Evolutionary conservation across 306 rosid species (phyloP).

Genomic region (Inga laurina): DNA sequence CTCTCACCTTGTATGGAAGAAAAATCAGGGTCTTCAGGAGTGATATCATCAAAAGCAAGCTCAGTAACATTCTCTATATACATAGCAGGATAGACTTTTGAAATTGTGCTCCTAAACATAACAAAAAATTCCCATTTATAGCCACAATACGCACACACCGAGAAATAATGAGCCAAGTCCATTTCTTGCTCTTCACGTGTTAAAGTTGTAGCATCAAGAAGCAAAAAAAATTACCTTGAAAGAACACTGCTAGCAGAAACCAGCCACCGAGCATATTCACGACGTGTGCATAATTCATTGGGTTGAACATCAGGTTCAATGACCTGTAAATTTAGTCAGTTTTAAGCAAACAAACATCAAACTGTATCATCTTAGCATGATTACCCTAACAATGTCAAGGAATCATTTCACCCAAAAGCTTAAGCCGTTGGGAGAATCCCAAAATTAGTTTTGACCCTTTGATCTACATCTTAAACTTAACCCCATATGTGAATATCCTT

Average conservation of each 20-base stretch:
- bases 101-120: constrained; percentile 65
- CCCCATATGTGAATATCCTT: not conserved
- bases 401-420: not conserved
- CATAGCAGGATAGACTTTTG: constrained; percentile 98
- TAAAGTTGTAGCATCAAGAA: constrained; percentile 14
- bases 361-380: not conserved
- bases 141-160: constrained; percentile 20
- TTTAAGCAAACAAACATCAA: constrained; percentile 19
- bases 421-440: not conserved
- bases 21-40: constrained; percentile 91
- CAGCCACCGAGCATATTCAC: constrained; percentile 98
- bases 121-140: constrained; percentile 26
- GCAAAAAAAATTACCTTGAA: constrained; percentile 68
- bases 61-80: constrained; percentile 85
- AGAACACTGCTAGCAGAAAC: constrained; percentile 89
- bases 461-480: not conserved
- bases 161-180: constrained; percentile 8
- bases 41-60: constrained; percentile 92
- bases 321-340: constrained; percentile 56
- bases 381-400: not conserved
- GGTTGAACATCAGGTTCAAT: constrained; percentile 88
- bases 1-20: constrained; percentile 86
- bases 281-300: constrained; percentile 86
- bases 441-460: not conserved
- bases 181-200: constrained; percentile 15